Base-by-base conservation (phyloP, 352 stramenopile genomes). In the Stephanocyclus meneghinianus region DNA sequence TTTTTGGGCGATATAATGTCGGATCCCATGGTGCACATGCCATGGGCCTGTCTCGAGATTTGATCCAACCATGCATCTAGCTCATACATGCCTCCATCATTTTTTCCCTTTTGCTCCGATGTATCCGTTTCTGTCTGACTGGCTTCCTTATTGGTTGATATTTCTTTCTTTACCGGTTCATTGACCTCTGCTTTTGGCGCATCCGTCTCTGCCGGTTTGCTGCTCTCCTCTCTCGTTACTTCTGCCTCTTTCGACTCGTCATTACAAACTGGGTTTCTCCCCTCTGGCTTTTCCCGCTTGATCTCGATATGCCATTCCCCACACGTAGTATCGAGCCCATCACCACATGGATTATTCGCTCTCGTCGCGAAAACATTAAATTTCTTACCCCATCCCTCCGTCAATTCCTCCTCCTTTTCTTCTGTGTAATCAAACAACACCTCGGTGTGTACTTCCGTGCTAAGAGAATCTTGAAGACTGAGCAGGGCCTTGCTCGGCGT, bases 41-140 rank as follows among this genome's bases (percentile, higher is more conserved):
- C 26, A 37, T 60, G n/a, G 11, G 51, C 51, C 21, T 60, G 51
- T 6, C 9, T 16, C 8, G 51, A 35, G 16, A 60, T 60, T 60
- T 60, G 51, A 60, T 26, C 26, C 51, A 60, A 16, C 51, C 51
- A 60, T 60, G 51, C 30, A 11, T 29, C 47, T 55, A 6, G 15
- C 2, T 55, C 18, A 26, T 55, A 6, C 5, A 55, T 4, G 18
- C 3, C 4, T 21, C 10, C 47, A 15, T 9, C 7, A 4, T 55
- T n/a, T 0, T 60, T 21, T 5, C 4, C 51, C 15, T 35, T 5
- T 8, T 60, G 29, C 11, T 60, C 51, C 21, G 4, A 1, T 0
- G 5, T 8, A 4, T 35, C 51, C 21, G 29, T 13, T 32, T 32
- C 51, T 53, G 45, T 6, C 13, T 16, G 2, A 21, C 13, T 53